Evolutionary conservation across 306 rosid genomes (phyloP), one percentile per base, ranked within the genome.

Genomic region (Psophocarpus tetragonolobus): DNA sequence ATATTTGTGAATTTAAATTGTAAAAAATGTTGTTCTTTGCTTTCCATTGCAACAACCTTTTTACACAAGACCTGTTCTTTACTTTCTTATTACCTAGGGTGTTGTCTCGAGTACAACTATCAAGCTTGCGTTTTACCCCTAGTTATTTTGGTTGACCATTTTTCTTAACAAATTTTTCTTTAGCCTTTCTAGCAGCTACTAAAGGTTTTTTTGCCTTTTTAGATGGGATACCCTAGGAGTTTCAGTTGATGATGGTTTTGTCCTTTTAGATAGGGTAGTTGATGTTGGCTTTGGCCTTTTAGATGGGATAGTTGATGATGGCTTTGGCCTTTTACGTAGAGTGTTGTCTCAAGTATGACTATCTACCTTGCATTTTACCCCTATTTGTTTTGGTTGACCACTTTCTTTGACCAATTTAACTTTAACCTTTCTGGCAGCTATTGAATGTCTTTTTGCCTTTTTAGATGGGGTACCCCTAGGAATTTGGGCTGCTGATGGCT

Each of bases 101-200:
- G 87, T 86, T 87, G 62, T 88, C 91, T 2, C 97, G 98, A 15
- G 92, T 91, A 18, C 88, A 87, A 76, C 86, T 89, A 73, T 91
- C 97, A 68, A 84, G 81, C 96, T 92, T 95, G 44, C 97, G 96
- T 84, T 92, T 95, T 2, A 45, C 54, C 74, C 96, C 93, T 12
- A 83, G 81, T 85, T 79, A 89, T 86, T 84, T 85, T 14, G 91
- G 68, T 71, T 83, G 51, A 54, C 80, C 81, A 35, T 80, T 85
- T 10, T 81, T 89, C 47, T 74, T 78, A 2, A 30, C 11, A 24
- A 70, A 33, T 0, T 67, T 85, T 27, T 73, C 83, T 67, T 85
- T 90, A 0, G 89, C 90, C 85, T 89, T 92, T 74, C 92, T 83
- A 58, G 94, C 93, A 73, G 92, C 95, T 74, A 92, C 97, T 1